Evolutionary conservation across 2,329 filamentous ascomycete species (phyloP), one percentile per base, ranked within the genome.

Genomic region (Calonectria hongkongensis): DNA sequence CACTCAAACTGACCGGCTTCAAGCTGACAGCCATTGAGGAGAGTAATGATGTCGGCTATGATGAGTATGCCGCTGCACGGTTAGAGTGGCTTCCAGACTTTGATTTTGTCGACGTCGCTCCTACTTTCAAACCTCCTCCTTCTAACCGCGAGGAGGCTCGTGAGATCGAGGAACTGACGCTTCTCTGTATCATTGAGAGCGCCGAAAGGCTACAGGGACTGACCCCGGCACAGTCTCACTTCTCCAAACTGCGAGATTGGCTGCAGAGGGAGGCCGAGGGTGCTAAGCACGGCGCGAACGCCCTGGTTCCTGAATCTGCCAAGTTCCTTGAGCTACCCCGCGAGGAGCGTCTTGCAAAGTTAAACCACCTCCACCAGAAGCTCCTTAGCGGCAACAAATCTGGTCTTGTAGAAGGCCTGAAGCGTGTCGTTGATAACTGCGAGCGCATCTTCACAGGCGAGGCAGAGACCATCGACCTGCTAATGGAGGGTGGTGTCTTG

Each of bases 21-120:
- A 74, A 76, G 43, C 72, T 80, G 10, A 73, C 78, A 3, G 73
- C 76, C 4, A 73, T 82, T 5, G 78, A 79, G 10, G 76, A 79
- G 6, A 73, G 76, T 7, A 72, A 72, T 12, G 68, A 54, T 6
- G 67, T 67, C 1, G 70, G 72, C 1, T 68, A 75, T 12, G 77
- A 78, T 39, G 72, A 76, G 21, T 79, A 82, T 30, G 79, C 81
- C 9, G 77, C 79, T 12, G 79, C 81, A 10, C 76, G 79, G 39
- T 72, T 79, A 5, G 77, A 79, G 45, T 84, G 82, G 83, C 73
- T 77, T 8, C 81, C 80, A 1, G 76, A 83, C 43, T 72, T 82
- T 36, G 81, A 84, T 68, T 82, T 83, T 39, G 64, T 79, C 2
- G 76, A 81, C 18, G 60, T 77, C 2, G 73, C 75, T 2, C 71